Base-by-base conservation (phyloP, 768 basidiomycete species). In the Dentipellis fragilis region DNA sequence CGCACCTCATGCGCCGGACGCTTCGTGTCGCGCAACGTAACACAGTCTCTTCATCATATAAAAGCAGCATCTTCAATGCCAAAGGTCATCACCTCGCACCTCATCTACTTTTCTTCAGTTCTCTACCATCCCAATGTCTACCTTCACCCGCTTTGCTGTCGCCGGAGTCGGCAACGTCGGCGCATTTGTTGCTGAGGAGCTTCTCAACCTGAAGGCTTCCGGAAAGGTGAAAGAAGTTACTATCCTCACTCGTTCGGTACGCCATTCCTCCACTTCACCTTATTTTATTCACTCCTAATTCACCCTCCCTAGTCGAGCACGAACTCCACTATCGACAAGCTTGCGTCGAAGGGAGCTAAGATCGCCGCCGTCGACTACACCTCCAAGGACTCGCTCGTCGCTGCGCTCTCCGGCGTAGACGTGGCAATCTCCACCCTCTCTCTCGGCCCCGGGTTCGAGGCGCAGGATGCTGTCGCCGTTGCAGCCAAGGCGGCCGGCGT, bases 401-500 rank as follows among this genome's bases (percentile, higher is more conserved):
- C 36, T n/a, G 62, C 55, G 8, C 55, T 63, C 46, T 19, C 37
- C 12, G 58, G 60, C 47, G 34, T 35, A 14, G 57, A 61, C 11
- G 62, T 61, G 2, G 55, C 62, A 40, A 52, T 63, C 35, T 59
- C 57, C 45, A 56, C 60, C 12, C 38, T 63, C 29, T 39, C 42
- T 9, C 42, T 45, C 10, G 3, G 37, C 16, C 3, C 49, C 12
- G 55, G 39, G 34, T 36, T 59, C 22, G 54, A 58, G 23, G 21
- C n/a, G 4, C 62, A 62, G 51, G 47, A 56, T 37, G 29, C 35
- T 5, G 23, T 63, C 23, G 62, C 62, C 4, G 38, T 56, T 37
- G 62, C 60, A 11, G 60, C 62, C 34, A 57, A 62, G 51, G 54
- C 55, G 4, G 62, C 62, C 3, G 60, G 62, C 17, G 57, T 61